Evolutionary conservation across 1,284 basidiomycete genomes (phyloP), one percentile per base, ranked within the genome.

Genomic region (Ceratobasidium sp.): DNA sequence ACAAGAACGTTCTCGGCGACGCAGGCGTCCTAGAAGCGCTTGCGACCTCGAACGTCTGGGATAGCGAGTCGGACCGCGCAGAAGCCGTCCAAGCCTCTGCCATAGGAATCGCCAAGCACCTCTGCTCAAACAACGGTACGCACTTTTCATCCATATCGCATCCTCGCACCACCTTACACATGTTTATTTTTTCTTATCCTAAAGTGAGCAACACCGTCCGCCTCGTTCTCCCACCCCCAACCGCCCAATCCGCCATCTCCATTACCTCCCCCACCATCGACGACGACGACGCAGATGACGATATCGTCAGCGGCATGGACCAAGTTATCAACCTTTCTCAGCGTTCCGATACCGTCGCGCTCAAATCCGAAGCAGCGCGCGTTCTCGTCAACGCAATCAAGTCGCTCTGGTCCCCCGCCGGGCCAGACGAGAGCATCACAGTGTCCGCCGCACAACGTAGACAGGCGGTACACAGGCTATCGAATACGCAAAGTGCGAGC

Each of bases 291-390:
- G 79, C 80, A 0, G n/a, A 63, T 76, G 23, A 74, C 74, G 47
- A 74, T 77, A 3, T 84, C 85, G 16, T 75, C 2, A 72, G 74
- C 74, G 89, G 90, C 1, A 81, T 95, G 43, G 82, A 87, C 14
- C 88, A 90, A 71, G 87, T 98, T 28, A 83, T 97, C 38, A 87
- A 87, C 3, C 85, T 98, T 38, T 86, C 92, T 41, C 85, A 85
- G 64, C 90, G 95, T 50, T 92, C 94, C 1, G 92, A 97, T 78
- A 91, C 92, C 35, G 84, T 93, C 5, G 88, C 94, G 0, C 85
- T 97, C 41, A 92, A 91, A 81, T 94, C 93, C 79, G 97, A 98
- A 82, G 92, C 91, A 26, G 93, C 94, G 14, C 89, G 96, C 13
- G 88, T 97, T 0, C 84, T 98, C 66, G 93, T 94, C 76, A 95